Conservation (phyloP, 1,139 yeast species). For the Kodamaea arcana region DNA sequence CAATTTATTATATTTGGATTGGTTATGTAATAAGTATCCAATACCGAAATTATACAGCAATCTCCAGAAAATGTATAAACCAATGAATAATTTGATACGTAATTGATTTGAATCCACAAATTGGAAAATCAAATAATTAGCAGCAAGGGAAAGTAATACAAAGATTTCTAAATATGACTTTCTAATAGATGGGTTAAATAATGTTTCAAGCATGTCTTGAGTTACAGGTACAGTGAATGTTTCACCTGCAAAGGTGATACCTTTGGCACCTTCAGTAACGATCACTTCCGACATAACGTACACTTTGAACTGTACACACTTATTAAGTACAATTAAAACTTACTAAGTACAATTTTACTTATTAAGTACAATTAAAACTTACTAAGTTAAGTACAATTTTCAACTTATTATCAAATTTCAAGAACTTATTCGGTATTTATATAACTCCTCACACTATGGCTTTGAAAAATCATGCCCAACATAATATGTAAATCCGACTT, state of each 20-base stretch:
- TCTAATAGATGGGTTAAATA: constrained; percentile 70
- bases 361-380: too few relatives aligned
- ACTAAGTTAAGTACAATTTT: too few relatives aligned
- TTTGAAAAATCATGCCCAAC: background rate
- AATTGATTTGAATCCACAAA: constrained; percentile 22
- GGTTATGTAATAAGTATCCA: constrained; percentile 65
- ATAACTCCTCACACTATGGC: background rate
- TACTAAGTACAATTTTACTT: too few relatives aligned
- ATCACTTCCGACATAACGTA: constrained; percentile 1
- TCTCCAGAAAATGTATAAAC: constrained; percentile 72
- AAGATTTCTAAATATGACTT: constrained; percentile 65
- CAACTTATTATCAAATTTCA: too few relatives aligned
- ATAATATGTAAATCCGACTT: background rate
- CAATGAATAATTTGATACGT: constrained; percentile 46
- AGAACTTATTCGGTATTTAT: background rate
- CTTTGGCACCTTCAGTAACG: constrained; percentile 18
- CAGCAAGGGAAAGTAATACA: constrained; percentile 50
- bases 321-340: too few relatives aligned
- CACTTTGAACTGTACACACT: too few relatives aligned
- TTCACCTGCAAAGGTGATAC: constrained; percentile 46
- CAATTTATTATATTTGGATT: constrained; percentile 56
- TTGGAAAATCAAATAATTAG: constrained; percentile 51
- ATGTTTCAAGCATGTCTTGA: constrained; percentile 80
- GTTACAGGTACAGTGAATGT: constrained; percentile 72
- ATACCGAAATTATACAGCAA: constrained; percentile 75